Evolutionary conservation across 371 early-diverging fungal genomes (phyloP).

Genomic region (Mucor ambiguus): DNA sequence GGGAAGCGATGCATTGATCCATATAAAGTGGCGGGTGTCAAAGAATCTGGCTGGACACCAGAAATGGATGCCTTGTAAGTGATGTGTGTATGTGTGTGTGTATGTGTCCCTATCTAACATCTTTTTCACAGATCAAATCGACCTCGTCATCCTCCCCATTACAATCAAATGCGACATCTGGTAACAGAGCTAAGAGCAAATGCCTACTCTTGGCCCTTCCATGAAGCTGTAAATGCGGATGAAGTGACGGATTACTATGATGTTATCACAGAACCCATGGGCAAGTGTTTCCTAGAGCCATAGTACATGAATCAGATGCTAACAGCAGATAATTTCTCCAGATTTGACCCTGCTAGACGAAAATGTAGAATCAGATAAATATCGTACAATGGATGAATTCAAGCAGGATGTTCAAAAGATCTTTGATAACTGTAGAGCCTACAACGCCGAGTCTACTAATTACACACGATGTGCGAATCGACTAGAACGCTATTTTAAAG

Average conservation of each 20-base stretch:
- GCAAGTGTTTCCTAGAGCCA: conserved; percentile 38
- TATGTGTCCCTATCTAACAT: neutral
- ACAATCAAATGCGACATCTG: conserved; percentile 74
- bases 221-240: conserved; percentile 91
- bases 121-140: conserved; percentile 43
- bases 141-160: conserved; percentile 55
- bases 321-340: conserved; percentile 3
- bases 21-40: conserved; percentile 73
- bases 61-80: conserved; percentile 74
- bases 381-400: conserved; percentile 45
- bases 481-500: conserved; percentile 54
- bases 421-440: conserved; percentile 56
- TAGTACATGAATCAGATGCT: neutral
- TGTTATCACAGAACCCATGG: conserved; percentile 98
- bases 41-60: conserved; percentile 91
- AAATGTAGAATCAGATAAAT: conserved; percentile 55
- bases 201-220: conserved; percentile 96
- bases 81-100: neutral
- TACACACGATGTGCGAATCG: conserved; percentile 69
- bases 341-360: conserved; percentile 64
- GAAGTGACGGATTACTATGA: conserved; percentile 96
- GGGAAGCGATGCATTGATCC: conserved; percentile 53
- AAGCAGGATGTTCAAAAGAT: conserved; percentile 39
- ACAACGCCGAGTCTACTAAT: conserved; percentile 63
- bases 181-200: conserved; percentile 78